phyloP scores from a whole-genome alignment of 1,284 basidiomycete genomes.

The Vanrija sp. region DNA sequence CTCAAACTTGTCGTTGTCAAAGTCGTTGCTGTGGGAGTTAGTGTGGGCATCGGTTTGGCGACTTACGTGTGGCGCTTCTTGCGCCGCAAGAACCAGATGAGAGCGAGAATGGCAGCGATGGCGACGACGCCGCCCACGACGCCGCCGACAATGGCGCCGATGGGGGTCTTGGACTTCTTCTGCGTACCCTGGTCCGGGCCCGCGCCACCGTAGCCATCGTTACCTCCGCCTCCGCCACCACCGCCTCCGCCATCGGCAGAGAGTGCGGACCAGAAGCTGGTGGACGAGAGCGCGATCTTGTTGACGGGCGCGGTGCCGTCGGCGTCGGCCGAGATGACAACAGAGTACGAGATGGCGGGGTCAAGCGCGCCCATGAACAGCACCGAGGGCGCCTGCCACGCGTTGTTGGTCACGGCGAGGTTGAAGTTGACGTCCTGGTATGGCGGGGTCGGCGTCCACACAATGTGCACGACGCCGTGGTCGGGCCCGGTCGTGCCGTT shows the following conservation, averaged over 20 bases:
- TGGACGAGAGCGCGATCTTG: not conserved
- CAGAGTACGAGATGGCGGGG: not conserved
- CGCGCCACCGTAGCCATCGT: not conserved
- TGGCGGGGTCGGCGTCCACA: not conserved
- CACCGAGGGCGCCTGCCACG: constrained; percentile 1
- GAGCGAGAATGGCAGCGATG: constrained; percentile 29
- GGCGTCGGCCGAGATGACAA: not conserved
- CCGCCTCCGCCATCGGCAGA: not conserved
- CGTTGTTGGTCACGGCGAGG: not conserved
- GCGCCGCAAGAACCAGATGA: constrained; percentile 37
- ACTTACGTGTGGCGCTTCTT: constrained; percentile 22
- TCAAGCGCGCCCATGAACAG: constrained; percentile 1
- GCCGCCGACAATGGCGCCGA: constrained; percentile 45
- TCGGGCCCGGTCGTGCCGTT: not conserved
- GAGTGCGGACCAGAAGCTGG: not conserved
- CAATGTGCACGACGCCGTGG: not conserved
- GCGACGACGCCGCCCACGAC: constrained; percentile 45
- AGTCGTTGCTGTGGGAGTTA: constrained; percentile 30
- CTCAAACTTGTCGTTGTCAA: constrained; percentile 47
- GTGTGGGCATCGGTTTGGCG: no score
- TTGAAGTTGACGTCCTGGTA: not conserved
- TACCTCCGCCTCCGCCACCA: not conserved
- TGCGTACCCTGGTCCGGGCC: no score
- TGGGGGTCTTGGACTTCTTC: constrained; percentile 9
- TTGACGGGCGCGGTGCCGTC: not conserved